Percentiles rank a stretch among this genome's conserved stretches.
phyloP scores from a whole-genome alignment of 2,329 filamentous ascomycete species.

The Teratosphaeria pseudoeucalypti region DNA sequence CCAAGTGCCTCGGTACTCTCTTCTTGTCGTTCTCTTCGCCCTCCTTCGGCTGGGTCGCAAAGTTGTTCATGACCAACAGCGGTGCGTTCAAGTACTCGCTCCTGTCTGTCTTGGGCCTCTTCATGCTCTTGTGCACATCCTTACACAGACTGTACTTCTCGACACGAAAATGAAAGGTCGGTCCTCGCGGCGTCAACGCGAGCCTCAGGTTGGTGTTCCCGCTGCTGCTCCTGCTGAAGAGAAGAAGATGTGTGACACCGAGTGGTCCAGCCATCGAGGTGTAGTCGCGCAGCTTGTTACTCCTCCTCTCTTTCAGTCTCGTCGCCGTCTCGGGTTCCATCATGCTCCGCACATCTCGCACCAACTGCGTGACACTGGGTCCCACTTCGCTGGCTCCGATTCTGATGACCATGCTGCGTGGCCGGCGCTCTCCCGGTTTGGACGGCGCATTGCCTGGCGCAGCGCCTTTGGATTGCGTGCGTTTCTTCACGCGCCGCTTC shows the following conservation, averaged over 20 bases:
- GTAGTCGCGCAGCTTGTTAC: constrained; percentile 84
- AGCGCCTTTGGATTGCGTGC: constrained; percentile 65
- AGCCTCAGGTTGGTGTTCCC: constrained; percentile 91
- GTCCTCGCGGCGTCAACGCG: constrained; percentile 76
- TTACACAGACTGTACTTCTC: constrained; percentile 91
- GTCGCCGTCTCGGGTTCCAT: constrained; percentile 94
- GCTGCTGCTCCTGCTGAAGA: constrained; percentile 80
- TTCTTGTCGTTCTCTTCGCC: constrained; percentile 25
- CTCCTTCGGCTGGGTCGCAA: constrained; percentile 41
- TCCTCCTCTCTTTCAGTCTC: constrained; percentile 77
- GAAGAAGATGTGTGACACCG: constrained; percentile 81
- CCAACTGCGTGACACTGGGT: constrained; percentile 80
- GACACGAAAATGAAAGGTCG: constrained; percentile 87
- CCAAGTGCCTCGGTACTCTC: constrained; percentile 78
- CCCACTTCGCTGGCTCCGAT: constrained; percentile 92
- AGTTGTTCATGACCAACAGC: constrained; percentile 95
- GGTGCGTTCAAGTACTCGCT: constrained; percentile 72
- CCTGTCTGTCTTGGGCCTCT: constrained; percentile 56
- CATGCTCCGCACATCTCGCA: constrained; percentile 79
- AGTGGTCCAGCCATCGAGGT: constrained; percentile 90
- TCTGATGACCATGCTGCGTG: constrained; percentile 97
- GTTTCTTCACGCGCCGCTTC: constrained; percentile 72
- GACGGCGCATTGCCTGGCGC: constrained; percentile 43
- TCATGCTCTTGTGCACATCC: constrained; percentile 75
- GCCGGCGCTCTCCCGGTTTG: constrained; percentile 54